Evolutionary conservation across 306 rosid species (phyloP), one percentile per base, ranked within the genome.

Genomic region (Fagus sylvatica): DNA sequence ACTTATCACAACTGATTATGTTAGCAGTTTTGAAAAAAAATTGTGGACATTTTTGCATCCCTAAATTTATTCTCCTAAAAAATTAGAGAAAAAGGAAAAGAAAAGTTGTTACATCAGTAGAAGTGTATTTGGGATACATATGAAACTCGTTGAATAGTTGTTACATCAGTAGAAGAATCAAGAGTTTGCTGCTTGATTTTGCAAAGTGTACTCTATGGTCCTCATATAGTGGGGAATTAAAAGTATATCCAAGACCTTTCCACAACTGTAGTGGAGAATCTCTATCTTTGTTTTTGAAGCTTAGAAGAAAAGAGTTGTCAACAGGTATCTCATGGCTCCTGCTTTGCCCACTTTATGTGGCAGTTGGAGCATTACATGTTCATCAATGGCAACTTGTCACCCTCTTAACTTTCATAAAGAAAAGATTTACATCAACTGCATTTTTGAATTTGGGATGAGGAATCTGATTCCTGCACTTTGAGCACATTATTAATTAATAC

Each of bases 281-380:
- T 73, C 17, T 40, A 68, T 83, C 77, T 67, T 72, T 19, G 9
- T 57, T 84, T 37, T 6, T 76, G 85, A 81, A 81, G 81, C 59
- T 36, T 53, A 61, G 80, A 80, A 87, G 62, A 76, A 83, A 76
- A 68, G 80, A 83, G 79, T 74, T 48, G 81, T 83, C n/a, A n/a
- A n/a, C n/a, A n/a, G n/a, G n/a, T n/a, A n/a, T n/a, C n/a, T n/a
- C 81, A 55, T 70, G 70, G 51, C 51, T 46, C 51, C 15, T 46
- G 2, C 15, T 54, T 19, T 55, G 51, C 49, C 84, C 81, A 78
- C 28, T 55, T 69, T 78, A 2, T 62, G 82, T 88, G 89, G 86
- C 66, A 15, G 48, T 61, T 49, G 57, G 69, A 30, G 72, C 54
- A 53, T 53, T 55, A 39, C 30, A 53, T 42, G 43, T 32, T 49